phyloP scores from a whole-genome alignment of 257 asterid genomes.

The Solanum dulcamara region DNA sequence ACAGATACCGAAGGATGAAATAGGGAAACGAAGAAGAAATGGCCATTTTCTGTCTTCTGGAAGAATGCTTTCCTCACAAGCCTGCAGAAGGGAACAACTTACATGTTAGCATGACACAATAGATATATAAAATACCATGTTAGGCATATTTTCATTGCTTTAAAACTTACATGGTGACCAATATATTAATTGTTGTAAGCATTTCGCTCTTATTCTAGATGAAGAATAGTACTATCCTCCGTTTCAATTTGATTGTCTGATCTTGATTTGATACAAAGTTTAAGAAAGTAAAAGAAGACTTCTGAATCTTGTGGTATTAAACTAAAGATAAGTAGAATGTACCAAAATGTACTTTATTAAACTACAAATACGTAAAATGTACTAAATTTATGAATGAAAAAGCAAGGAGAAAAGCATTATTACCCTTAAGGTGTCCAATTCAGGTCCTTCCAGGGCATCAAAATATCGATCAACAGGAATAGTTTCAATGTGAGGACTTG shows the following conservation, averaged over 20 bases:
- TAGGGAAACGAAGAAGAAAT: conserved; percentile 70
- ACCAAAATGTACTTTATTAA: too few relatives aligned
- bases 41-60: conserved; percentile 87
- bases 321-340: neutral
- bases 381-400: neutral
- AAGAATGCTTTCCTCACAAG: conserved; percentile 50
- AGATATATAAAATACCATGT: neutral
- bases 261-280: neutral
- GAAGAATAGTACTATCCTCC: neutral
- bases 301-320: neutral
- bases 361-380: neutral
- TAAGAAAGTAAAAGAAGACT: neutral
- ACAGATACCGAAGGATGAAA: conserved; percentile 69
- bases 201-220: neutral
- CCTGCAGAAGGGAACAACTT: conserved; percentile 21
- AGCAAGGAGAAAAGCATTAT: neutral
- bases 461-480: conserved; percentile 54
- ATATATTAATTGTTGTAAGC: neutral
- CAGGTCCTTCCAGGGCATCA: conserved; percentile 87
- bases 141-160: neutral
- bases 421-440: conserved; percentile 66
- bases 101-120: neutral
- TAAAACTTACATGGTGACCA: neutral
- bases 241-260: neutral
- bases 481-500: conserved; percentile 19